Base-by-base conservation (phyloP, 257 asterid species). In the Anisodus tanguticus region DNA sequence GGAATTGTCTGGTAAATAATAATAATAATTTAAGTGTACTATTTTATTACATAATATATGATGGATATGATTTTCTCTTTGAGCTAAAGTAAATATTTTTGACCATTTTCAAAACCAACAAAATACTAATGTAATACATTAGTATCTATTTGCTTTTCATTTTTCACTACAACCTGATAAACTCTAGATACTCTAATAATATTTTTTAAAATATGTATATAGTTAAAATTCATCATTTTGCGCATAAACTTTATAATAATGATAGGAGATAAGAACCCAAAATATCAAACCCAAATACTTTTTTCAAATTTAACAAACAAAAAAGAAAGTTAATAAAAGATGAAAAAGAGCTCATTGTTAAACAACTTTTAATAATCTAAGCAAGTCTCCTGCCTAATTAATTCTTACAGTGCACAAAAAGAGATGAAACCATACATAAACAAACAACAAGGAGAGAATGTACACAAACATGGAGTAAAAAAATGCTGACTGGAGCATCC, bases 151-250 rank as follows among this genome's bases (percentile, higher is more conserved):
- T 31, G 4, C 43, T 66, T 66, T 66, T 66, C 71, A 17, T 66
- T 26, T 31, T 11, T 66, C 71, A 66, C 31, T 12, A 31, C 45
- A 66, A 66, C 45, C 71, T 8, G 2, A 64, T 26, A 64, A 64
- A 64, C 71, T 9, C 4, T 64, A 66, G 71, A 31, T 39, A 66
- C 71, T 31, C 71, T 11, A 66, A 31, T 66, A 26, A 62, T 62
- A 62, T 62, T 62, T n/a, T 19, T 22, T 9, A 3, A 63, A 63
- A 3, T 31, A 63, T 9, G 22, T 60, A n/a, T 22, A 22, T 63
- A 63, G 69, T 63, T 63, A 63, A 62, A 62, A 63, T 22, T 63
- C 69, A 63, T 63, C 69, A 63, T 63, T 63, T 63, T 22, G 39
- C 39, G 39, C 22, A 22, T 5, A 22, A 62, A 19, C 4, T 9